Percentiles rank a stretch among this genome's conserved stretches.
phyloP scores from a whole-genome alignment of 306 rosid species.

The Medicago truncatula region MtrunA17r5.0-ANR NC_053045.1:39178501-39179000 shows the following conservation, averaged over 20 bases:
- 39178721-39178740: background rate
- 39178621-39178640: no score
- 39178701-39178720: slow-evolving; percentile 54
- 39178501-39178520: slow-evolving; percentile 37
- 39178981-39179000: slow-evolving; percentile 60
- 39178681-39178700: background rate
- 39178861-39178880: slow-evolving; percentile 24
- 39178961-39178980: slow-evolving; percentile 52
- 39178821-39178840: slow-evolving; percentile 33
- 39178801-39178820: background rate
- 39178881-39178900: slow-evolving; percentile 31
- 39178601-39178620: no score
- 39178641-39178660: no score
- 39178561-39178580: no score
- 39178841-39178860: slow-evolving; percentile 28
- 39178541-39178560: no score
- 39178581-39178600: no score
- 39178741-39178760: background rate
- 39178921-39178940: slow-evolving; percentile 29
- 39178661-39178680: no score
- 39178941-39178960: slow-evolving; percentile 42
- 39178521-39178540: slow-evolving; percentile 38
- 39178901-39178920: slow-evolving; percentile 38
- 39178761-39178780: background rate
- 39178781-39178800: background rate